phyloP scores from a whole-genome alignment of 257 asterid genomes.

The Cruciata laevipes region DNA sequence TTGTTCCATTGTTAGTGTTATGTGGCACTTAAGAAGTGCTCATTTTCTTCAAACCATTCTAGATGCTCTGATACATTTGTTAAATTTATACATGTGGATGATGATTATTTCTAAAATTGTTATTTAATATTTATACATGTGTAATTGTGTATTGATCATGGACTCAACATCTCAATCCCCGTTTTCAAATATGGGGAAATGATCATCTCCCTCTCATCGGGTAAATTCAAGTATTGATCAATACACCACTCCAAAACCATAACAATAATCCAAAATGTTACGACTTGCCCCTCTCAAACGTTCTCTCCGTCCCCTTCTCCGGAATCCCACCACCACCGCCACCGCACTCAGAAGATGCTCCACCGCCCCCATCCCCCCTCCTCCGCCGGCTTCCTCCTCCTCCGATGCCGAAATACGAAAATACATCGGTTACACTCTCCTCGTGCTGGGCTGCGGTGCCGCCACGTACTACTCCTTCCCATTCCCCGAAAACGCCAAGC shows the following conservation, averaged over 20 bases:
- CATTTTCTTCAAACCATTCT: too few species aligned
- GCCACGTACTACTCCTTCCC: conserved; percentile 93
- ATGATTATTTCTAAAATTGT: too few species aligned
- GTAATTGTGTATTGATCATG: too few species aligned
- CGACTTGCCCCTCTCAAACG: conserved; percentile 39
- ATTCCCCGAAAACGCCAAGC: conserved; percentile 61
- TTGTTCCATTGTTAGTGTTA: too few species aligned
- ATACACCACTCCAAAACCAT: conserved; percentile 20
- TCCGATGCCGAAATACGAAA: conserved; percentile 76
- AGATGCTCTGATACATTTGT: too few species aligned
- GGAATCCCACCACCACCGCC: conserved; percentile 20
- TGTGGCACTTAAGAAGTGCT: too few species aligned
- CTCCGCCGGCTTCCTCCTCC: conserved; percentile 37
- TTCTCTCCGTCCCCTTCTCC: conserved; percentile 37
- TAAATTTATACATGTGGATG: too few species aligned
- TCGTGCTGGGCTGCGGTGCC: conserved; percentile 71
- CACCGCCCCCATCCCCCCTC: conserved; percentile 27
- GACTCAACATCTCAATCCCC: too few species aligned
- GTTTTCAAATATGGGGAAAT: too few species aligned
- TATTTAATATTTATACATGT: too few species aligned
- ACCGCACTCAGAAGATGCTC: conserved; percentile 14
- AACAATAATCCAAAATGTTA: conserved; percentile 39
- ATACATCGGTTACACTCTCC: conserved; percentile 75
- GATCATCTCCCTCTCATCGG: too few species aligned
- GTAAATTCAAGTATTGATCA: too few species aligned